phyloP scores from a whole-genome alignment of 2,329 filamentous ascomycete species.

The Coniochaeta sp. region DNA sequence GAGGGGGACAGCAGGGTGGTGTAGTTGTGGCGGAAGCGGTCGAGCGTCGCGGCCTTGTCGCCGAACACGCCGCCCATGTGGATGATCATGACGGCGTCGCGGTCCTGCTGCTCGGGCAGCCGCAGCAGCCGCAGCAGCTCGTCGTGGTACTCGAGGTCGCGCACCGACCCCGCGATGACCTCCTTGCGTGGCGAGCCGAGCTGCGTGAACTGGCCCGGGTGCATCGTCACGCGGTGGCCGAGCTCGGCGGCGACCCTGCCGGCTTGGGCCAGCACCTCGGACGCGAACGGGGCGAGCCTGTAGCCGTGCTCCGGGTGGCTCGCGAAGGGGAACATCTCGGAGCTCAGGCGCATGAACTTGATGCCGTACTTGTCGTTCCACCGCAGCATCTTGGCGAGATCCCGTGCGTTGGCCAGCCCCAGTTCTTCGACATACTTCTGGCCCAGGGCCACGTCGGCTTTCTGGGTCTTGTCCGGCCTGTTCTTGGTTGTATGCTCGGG shows the following conservation, averaged over 20 bases:
- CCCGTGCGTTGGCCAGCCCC: slow-evolving; percentile 73
- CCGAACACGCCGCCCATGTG: slow-evolving; percentile 91
- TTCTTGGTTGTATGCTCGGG: slow-evolving; percentile 83
- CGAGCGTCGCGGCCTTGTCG: slow-evolving; percentile 71
- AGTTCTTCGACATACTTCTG: slow-evolving; percentile 68
- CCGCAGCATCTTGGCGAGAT: slow-evolving; percentile 76
- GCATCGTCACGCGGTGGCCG: slow-evolving; percentile 80
- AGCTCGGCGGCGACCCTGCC: slow-evolving; percentile 70
- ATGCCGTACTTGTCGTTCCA: slow-evolving; percentile 94
- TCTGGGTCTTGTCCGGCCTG: slow-evolving; percentile 66
- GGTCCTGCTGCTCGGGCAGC: slow-evolving; percentile 69
- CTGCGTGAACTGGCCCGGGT: slow-evolving; percentile 91
- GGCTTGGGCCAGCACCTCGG: slow-evolving; percentile 66
- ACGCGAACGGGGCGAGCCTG: slow-evolving; percentile 73
- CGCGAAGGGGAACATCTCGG: slow-evolving; percentile 96
- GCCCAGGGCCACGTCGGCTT: slow-evolving; percentile 59
- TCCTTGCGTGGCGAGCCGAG: slow-evolving; percentile 73
- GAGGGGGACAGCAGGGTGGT: slow-evolving; percentile 53
- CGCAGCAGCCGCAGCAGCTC: slow-evolving; percentile 74
- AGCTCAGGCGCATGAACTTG: slow-evolving; percentile 85
- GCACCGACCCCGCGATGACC: slow-evolving; percentile 68
- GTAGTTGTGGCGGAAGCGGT: slow-evolving; percentile 74
- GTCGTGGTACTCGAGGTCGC: slow-evolving; percentile 82
- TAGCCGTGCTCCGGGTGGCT: slow-evolving; percentile 86
- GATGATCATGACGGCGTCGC: slow-evolving; percentile 87